A percentile compares a stretch with the other conserved stretches of the same genome.
Conservation (phyloP, 2,329 filamentous ascomycete species). For the Penicillium sp. region DNA sequence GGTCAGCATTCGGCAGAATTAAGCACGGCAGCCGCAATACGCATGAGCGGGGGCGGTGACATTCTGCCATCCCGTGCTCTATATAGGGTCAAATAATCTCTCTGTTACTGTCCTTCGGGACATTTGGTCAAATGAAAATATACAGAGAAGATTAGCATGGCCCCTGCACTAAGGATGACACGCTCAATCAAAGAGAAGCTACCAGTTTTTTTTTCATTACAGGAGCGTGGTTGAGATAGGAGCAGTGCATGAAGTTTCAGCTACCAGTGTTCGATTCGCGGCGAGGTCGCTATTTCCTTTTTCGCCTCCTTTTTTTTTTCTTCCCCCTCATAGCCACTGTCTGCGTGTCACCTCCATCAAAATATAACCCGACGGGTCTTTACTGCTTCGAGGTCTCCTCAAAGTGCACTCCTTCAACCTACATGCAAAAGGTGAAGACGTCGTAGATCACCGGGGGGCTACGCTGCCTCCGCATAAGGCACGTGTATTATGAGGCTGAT, state of each 20-base stretch:
- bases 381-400: too few species aligned
- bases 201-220: constrained; percentile 55
- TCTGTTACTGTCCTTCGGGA: constrained; percentile 34
- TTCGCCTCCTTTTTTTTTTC: not conserved
- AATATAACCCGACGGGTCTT: too few species aligned
- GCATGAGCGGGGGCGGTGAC: not conserved
- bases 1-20: too few species aligned
- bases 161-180: constrained; percentile 91
- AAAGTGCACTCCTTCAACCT: too few species aligned
- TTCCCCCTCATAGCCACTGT: not conserved
- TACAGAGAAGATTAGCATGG: constrained; percentile 79
- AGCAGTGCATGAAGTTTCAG: not conserved
- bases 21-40: too few species aligned
- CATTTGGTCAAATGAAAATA: constrained; percentile 62
- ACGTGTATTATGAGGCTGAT: too few species aligned
- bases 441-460: too few species aligned
- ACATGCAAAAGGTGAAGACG: too few species aligned
- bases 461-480: too few species aligned
- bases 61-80: not conserved
- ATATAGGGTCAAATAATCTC: not conserved
- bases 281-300: not conserved
- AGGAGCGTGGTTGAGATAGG: constrained; percentile 11
- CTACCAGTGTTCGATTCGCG: not conserved
- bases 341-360: too few species aligned
- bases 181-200: constrained; percentile 75